These are phyloP conservation scores for Xerocomellus dryophilus DNA, from an alignment of 768 basidiomycete species.

Conservation along the genomic window DNA sequence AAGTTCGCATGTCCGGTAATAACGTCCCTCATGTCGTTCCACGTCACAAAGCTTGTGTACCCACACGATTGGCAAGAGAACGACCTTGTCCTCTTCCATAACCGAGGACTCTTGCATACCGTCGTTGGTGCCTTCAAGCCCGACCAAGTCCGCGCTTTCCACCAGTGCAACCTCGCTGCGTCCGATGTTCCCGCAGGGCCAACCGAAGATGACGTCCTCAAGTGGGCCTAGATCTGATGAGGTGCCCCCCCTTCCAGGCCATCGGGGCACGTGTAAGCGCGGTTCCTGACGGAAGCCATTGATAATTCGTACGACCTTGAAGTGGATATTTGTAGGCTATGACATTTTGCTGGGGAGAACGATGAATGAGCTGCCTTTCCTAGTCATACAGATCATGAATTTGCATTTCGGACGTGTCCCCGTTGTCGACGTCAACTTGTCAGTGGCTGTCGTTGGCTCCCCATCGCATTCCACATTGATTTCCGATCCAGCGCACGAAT, in stretches of 20 bases:
- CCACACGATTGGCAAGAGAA: conserved; percentile 80
- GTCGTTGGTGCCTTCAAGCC: conserved; percentile 63
- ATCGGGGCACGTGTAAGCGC: neutral
- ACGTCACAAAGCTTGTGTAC: conserved; percentile 56
- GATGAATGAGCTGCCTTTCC: conserved; percentile 5
- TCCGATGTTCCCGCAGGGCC: conserved; percentile 50
- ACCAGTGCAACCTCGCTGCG: conserved; percentile 59
- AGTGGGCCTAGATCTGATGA: conserved; percentile 37
- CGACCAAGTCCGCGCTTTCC: conserved; percentile 48
- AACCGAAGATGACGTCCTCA: conserved; percentile 40
- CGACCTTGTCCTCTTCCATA: conserved; percentile 70
- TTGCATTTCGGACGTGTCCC: conserved; percentile 8
- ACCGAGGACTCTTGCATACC: conserved; percentile 63
- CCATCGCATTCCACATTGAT: conserved; percentile 4
- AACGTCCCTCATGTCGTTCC: neutral
- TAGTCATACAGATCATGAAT: conserved; percentile 12
- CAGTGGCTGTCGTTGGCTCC: neutral
- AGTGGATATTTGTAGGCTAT: conserved; percentile 6
- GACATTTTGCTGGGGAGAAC: neutral
- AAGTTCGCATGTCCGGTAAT: neutral
- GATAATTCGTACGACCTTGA: neutral
- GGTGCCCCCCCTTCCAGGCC: neutral
- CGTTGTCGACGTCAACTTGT: neutral
- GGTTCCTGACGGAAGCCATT: conserved; percentile 7
- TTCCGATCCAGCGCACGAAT: conserved; percentile 1